Base-by-base conservation (phyloP, 164 flowering plant species). In the Tinospora cordifolia region DNA sequence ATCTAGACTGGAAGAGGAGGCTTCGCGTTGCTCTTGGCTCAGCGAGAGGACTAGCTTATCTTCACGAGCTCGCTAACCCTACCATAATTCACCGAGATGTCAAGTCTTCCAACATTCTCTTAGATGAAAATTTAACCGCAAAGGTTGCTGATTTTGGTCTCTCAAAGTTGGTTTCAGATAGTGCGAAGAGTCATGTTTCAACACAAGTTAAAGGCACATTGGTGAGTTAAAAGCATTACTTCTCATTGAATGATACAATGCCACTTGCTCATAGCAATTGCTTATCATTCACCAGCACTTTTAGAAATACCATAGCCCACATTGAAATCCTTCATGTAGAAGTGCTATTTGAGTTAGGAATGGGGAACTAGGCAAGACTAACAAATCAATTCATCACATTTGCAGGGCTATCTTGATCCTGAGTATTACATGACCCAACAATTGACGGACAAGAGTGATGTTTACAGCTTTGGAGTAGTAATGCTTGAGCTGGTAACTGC, bases 381-480 rank as follows among this genome's bases (percentile, higher is more conserved):
- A 66, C 34, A 6, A 51, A 15, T 27, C n/a, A 49, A 3, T 68
- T 36, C 8, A 22, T 24, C 22, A 15, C 25, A 58, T 11, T 51
- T 75, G 81, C 86, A 93, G 98, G 98, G 98, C 54, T 93, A 93
- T 81, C 74, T n/a, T n/a, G n/a, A n/a, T n/a, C n/a, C n/a, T n/a
- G n/a, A n/a, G n/a, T n/a, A n/a, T n/a, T n/a, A n/a, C n/a, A n/a
- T n/a, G n/a, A n/a, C n/a, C n/a, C n/a, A n/a, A n/a, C n/a, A n/a
- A n/a, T n/a, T n/a, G n/a, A n/a, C n/a, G n/a, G n/a, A n/a, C n/a
- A n/a, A n/a, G n/a, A n/a, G n/a, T n/a, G n/a, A n/a, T n/a, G n/a
- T 93, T 4, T 93, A 90, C 81, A 88, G 96, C 71, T 93, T 86
- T 69, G 98, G 98, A 15, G 91, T 93, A 27, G 97, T 93, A 0